A percentile compares a stretch with the other conserved stretches of the same genome.
Conservation (phyloP, 352 stramenopile species). For the Phytopythium litorale region DNA sequence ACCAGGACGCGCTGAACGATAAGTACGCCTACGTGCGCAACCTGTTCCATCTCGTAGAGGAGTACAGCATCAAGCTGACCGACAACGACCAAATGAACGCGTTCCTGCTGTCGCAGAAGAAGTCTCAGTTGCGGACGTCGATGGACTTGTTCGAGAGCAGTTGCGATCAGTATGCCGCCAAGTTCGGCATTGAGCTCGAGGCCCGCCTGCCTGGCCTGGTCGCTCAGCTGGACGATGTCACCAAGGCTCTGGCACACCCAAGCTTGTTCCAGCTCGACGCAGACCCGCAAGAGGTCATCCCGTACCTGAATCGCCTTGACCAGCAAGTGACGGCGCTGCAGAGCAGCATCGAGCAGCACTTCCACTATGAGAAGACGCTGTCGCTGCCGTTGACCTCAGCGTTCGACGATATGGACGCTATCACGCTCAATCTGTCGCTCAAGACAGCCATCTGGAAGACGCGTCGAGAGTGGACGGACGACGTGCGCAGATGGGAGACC, state of each 20-base stretch:
- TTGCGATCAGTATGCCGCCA: conserved; percentile 68
- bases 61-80: conserved; percentile 60
- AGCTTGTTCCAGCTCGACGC: conserved; percentile 51
- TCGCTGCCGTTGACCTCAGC: conserved; percentile 52
- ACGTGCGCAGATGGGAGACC: conserved; percentile 39
- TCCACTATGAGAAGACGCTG: conserved; percentile 53
- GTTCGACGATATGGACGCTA: conserved; percentile 77
- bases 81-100: conserved; percentile 72
- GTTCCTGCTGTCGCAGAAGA: conserved; percentile 72
- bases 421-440: conserved; percentile 64
- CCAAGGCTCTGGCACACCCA: conserved; percentile 26
- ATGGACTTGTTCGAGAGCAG: conserved; percentile 74
- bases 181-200: conserved; percentile 73
- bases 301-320: conserved; percentile 30
- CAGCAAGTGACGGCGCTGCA: conserved; percentile 22
- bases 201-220: conserved; percentile 41
- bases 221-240: conserved; percentile 24
- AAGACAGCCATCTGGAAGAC: conserved; percentile 85
- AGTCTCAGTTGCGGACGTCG: conserved; percentile 64
- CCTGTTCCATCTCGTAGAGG: conserved; percentile 63
- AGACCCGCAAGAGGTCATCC: conserved; percentile 38
- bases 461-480: conserved; percentile 57
- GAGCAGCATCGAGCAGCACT: conserved; percentile 28
- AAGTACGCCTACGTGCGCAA: conserved; percentile 49
- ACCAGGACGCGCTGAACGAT: conserved; percentile 47